A percentile compares a stretch with the other conserved stretches of the same genome.
Conservation (phyloP, 192 early-diverging fungal genomes). For the Podochytrium sp. region DNA sequence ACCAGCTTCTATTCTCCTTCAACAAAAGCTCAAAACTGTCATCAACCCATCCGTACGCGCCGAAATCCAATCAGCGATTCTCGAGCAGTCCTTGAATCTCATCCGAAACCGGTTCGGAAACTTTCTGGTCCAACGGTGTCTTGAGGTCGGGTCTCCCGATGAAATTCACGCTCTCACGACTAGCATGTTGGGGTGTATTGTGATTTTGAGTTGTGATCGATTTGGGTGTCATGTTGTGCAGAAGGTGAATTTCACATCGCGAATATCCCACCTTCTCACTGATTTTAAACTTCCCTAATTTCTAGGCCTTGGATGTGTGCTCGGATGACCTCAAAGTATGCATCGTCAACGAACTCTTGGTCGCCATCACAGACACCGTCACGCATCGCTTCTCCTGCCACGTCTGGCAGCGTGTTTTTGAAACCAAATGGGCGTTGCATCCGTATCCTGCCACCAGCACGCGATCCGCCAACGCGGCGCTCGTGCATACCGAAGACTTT, state of each 20-base stretch:
- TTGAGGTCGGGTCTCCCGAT: slow-evolving; percentile 63
- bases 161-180: slow-evolving; percentile 57
- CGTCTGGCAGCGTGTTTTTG: slow-evolving; percentile 80
- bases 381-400: slow-evolving; percentile 76
- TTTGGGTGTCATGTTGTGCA: slow-evolving; percentile 82
- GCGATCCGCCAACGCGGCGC: slow-evolving; percentile 50
- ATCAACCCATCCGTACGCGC: slow-evolving; percentile 49
- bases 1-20: slow-evolving; percentile 71
- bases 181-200: slow-evolving; percentile 64
- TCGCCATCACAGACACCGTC: slow-evolving; percentile 63
- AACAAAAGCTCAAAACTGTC: slow-evolving; percentile 68
- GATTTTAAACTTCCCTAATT: background rate
- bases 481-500: background rate
- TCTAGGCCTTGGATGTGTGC: slow-evolving; percentile 62
- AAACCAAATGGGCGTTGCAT: slow-evolving; percentile 60
- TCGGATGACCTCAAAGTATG: slow-evolving; percentile 58
- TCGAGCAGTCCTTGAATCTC: slow-evolving; percentile 54
- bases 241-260: slow-evolving; percentile 54
- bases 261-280: background rate
- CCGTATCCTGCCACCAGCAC: slow-evolving; percentile 49
- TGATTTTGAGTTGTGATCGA: slow-evolving; percentile 68
- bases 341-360: slow-evolving; percentile 65
- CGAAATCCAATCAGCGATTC: slow-evolving; percentile 63
- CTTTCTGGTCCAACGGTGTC: slow-evolving; percentile 71
- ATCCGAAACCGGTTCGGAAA: slow-evolving; percentile 80